Percentiles rank a stretch among this genome's conserved stretches.
phyloP scores from a whole-genome alignment of 2,329 filamentous ascomycete species.

The Tolypocladium tundrense region DNA sequence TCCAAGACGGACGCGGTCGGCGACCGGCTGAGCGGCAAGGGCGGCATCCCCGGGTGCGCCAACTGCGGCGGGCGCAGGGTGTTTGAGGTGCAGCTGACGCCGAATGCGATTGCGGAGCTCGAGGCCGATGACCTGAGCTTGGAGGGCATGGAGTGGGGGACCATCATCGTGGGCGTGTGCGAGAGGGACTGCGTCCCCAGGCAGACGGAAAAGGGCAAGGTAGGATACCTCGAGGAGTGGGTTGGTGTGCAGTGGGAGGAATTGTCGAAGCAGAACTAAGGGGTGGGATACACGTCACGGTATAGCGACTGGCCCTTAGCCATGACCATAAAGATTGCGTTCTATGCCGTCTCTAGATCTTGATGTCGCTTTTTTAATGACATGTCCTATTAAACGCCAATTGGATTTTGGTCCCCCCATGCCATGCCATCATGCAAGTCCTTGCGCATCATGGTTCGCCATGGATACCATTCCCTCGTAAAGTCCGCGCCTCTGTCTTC shows the following conservation, averaged over 20 bases:
- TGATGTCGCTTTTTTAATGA: constrained; percentile 23
- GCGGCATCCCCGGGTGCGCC: constrained; percentile 60
- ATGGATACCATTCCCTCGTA: constrained; percentile 1
- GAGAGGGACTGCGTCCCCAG: constrained; percentile 61
- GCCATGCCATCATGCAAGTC: constrained; percentile 18
- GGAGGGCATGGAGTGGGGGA: constrained; percentile 98
- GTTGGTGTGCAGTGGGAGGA: constrained; percentile 98
- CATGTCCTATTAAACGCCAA: constrained; percentile 26
- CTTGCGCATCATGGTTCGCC: constrained; percentile 17
- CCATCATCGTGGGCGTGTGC: constrained; percentile 79
- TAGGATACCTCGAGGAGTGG: constrained; percentile 89
- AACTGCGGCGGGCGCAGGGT: constrained; percentile 66
- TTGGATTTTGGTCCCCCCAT: constrained; percentile 16
- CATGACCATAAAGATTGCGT: constrained; percentile 12
- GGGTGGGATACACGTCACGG: constrained; percentile 6
- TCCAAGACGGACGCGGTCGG: constrained; percentile 67
- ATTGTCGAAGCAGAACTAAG: constrained; percentile 29
- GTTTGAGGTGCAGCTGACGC: constrained; percentile 89
- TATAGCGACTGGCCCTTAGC: background rate
- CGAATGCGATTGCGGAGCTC: constrained; percentile 79
- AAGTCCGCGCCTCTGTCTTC: background rate
- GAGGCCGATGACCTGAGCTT: constrained; percentile 64
- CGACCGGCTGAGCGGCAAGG: constrained; percentile 38
- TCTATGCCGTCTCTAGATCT: constrained; percentile 20
- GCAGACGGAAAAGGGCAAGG: constrained; percentile 47